Conservation (phyloP, 1,284 basidiomycete genomes). For the Takashimella koratensis region DNA sequence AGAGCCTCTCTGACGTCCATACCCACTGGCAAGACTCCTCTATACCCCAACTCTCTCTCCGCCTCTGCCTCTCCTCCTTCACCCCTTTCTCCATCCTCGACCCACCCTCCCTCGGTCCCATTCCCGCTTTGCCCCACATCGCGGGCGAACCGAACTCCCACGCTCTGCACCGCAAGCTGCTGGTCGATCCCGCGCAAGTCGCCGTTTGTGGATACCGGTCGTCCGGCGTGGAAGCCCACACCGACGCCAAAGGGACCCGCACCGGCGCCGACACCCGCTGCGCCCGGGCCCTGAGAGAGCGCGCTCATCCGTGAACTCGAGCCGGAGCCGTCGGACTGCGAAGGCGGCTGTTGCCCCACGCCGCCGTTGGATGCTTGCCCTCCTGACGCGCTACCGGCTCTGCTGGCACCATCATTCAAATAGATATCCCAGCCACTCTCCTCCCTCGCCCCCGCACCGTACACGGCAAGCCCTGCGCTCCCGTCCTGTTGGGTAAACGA, state of each 20-base stretch:
- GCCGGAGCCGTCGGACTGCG: background rate
- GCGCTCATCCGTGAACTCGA: background rate
- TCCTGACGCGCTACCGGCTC: no score
- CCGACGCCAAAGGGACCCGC: background rate
- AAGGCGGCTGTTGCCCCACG: background rate
- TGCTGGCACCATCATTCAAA: no score
- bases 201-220: background rate
- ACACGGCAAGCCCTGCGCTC: no score
- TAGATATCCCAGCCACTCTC: no score
- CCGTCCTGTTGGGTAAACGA: no score
- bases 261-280: background rate
- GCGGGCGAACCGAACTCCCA: background rate
- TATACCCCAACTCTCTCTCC: slow-evolving; percentile 9
- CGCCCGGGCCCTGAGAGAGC: background rate
- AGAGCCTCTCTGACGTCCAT: slow-evolving; percentile 36
- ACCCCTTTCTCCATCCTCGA: background rate
- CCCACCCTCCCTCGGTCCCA: no score
- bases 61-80: background rate
- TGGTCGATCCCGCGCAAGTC: background rate
- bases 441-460: no score
- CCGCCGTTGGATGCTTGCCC: no score
- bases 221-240: background rate
- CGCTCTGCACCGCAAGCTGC: background rate
- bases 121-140: no score
- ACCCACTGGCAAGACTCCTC: slow-evolving; percentile 18